Evolutionary conservation across 2,329 filamentous ascomycete genomes (phyloP).

Genomic region (Trichoderma guizhouense): DNA sequence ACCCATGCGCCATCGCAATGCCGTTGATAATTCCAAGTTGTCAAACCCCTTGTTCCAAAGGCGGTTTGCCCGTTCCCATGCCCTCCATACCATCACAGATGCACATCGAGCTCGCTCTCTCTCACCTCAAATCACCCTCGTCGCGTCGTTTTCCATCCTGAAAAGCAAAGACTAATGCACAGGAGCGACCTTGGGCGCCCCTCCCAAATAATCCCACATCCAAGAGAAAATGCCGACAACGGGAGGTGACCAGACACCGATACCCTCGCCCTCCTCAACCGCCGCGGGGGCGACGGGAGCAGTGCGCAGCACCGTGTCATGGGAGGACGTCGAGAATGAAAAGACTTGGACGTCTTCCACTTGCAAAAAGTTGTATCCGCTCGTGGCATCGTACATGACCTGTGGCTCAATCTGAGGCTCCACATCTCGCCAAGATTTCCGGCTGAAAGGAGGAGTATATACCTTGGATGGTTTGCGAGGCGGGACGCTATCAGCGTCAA

Average conservation of each 20-base stretch:
- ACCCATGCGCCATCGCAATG: slow-evolving; percentile 14
- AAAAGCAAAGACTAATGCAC: neutral
- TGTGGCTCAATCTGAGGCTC: slow-evolving; percentile 17
- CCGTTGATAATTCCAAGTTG: neutral
- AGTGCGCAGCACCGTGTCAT: slow-evolving; percentile 8
- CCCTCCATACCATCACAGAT: neutral
- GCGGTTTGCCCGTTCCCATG: neutral
- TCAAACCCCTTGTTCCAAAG: neutral
- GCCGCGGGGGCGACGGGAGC: neutral
- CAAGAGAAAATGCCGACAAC: slow-evolving; percentile 18
- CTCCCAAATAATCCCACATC: slow-evolving; percentile 18
- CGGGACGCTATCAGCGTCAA: slow-evolving; percentile 1
- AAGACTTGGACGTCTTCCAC: slow-evolving; percentile 18
- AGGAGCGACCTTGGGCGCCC: neutral
- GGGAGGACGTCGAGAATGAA: slow-evolving; percentile 12
- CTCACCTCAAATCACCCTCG: neutral
- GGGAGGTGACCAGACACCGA: slow-evolving; percentile 16
- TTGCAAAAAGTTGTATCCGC: slow-evolving; percentile 16
- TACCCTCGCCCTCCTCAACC: slow-evolving; percentile 15
- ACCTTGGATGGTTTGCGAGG: slow-evolving; percentile 14
- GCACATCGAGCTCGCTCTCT: neutral
- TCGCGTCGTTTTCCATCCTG: neutral
- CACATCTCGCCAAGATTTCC: slow-evolving; percentile 13
- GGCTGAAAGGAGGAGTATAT: slow-evolving; percentile 10
- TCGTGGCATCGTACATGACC: slow-evolving; percentile 14